phyloP scores from a whole-genome alignment of 768 basidiomycete species.

The Lyophyllum decastes region DNA sequence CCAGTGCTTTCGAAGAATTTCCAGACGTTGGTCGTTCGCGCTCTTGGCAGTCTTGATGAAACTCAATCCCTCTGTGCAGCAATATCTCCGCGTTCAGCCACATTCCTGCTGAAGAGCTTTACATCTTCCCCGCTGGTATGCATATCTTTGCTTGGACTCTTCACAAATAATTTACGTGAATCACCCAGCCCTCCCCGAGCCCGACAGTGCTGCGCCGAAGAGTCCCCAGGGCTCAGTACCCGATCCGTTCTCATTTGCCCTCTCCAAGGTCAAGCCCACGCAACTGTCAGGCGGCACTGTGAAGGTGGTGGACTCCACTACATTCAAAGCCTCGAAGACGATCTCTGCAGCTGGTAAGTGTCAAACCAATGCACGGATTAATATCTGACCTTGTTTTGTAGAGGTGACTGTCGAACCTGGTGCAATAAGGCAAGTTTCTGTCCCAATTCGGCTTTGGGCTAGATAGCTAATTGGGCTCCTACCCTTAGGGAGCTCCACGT shows the following conservation, averaged over 20 bases:
- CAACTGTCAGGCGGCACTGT: conserved; percentile 47
- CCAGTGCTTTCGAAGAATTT: conserved; percentile 56
- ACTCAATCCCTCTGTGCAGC: conserved; percentile 7
- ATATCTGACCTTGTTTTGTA: not conserved
- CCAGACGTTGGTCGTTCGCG: conserved; percentile 29
- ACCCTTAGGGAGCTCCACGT: conserved; percentile 55
- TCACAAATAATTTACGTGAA: not conserved
- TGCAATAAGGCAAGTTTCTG: conserved; percentile 43
- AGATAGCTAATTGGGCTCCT: not conserved
- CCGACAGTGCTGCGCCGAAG: conserved; percentile 32
- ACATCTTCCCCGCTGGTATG: conserved; percentile 52
- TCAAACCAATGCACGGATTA: not conserved
- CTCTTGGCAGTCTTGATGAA: not conserved
- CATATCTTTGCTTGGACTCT: not conserved
- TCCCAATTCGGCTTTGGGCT: not conserved
- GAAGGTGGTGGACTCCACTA: conserved; percentile 53
- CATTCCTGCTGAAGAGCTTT: conserved; percentile 47
- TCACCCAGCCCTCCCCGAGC: conserved; percentile 32
- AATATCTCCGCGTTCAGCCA: conserved; percentile 39
- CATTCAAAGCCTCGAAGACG: conserved; percentile 51
- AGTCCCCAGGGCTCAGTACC: conserved; percentile 48
- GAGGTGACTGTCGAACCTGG: conserved; percentile 62
- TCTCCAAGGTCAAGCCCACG: conserved; percentile 47
- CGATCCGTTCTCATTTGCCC: conserved; percentile 45
- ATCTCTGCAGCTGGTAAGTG: conserved; percentile 46